Base-by-base conservation (phyloP, 2,329 filamentous ascomycete species). In the Phyllosticta capitalensis region DNA sequence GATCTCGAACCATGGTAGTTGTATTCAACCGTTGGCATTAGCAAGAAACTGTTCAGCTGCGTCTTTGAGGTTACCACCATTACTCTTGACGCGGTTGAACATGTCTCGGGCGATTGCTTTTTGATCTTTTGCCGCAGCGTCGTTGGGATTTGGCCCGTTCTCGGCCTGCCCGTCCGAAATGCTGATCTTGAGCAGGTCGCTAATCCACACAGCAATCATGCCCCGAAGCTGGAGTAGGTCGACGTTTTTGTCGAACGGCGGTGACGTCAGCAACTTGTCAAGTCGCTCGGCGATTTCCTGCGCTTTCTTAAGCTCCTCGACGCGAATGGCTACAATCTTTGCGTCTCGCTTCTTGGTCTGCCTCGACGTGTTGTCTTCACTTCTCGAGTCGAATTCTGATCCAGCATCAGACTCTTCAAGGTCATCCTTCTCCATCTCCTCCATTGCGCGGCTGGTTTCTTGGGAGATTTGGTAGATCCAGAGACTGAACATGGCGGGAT, bases 391-490 rank as follows among this genome's bases (percentile, higher is more conserved):
- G 19, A 48, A 26, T 3, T 51, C 20, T n/a, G 38, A 45, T 45
- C 51, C 53, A 48, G 28, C 49, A 21, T 49, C 26, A 6, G 58
- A 45, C n/a, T 19, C 14, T 17, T 45, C 38, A 3, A 52, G 19
- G 6, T 22, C 50, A n/a, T 52, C 19, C 17, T 17, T 52, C 20
- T 22, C 50, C 38, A 45, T 3, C 17, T n/a, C 38, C 38, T 45
- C 38, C 14, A n/a, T 48, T 22, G 54, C 54, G 14, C 10, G n/a
- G 81, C 81, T 75, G 84, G 84, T 73, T 61, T 68, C 71, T 53
- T 83, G 78, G 67, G 89, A 83, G 1, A 85, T 78, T 62, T 88
- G 83, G 69, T 90, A 92, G 56, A 96, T 81, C 82, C 94, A 92
- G 52, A 90, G 82, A 54, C 85, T 85, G 65, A 92, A 86, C 75